phyloP scores from a whole-genome alignment of 2,329 filamentous ascomycete genomes.

The Fusarium multiceps region DNA sequence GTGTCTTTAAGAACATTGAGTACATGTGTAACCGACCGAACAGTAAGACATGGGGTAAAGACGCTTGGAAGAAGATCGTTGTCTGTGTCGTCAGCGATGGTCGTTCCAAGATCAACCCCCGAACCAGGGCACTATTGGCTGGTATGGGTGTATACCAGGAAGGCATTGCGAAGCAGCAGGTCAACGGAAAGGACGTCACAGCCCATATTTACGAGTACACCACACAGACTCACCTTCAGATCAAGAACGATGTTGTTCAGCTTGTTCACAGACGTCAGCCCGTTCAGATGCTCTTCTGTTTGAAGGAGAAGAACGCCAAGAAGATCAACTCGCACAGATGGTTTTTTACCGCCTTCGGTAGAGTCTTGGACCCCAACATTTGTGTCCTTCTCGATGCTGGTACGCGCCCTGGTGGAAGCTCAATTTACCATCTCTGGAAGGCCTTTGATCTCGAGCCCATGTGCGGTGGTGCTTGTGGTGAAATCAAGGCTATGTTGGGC shows the following conservation, averaged over 20 bases:
- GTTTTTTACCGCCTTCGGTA: constrained; percentile 98
- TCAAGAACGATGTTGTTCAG: constrained; percentile 90
- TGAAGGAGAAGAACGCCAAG: constrained; percentile 99
- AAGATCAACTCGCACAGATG: constrained; percentile 99
- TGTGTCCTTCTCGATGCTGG: constrained; percentile 96
- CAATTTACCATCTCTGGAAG: constrained; percentile 98
- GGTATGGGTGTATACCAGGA: constrained; percentile 98
- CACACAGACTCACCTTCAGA: constrained; percentile 83
- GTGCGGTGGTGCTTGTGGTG: constrained; percentile 96
- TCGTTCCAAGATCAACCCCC: constrained; percentile 93
- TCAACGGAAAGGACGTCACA: constrained; percentile 95
- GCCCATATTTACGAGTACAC: constrained; percentile 98
- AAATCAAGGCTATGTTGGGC: constrained; percentile 98
- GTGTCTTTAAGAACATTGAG: constrained; percentile 98
- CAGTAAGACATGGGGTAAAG: constrained; percentile 98
- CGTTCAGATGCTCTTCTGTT: constrained; percentile 95
- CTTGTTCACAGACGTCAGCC: constrained; percentile 88
- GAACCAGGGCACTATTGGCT: constrained; percentile 88
- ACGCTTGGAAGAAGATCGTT: constrained; percentile 99
- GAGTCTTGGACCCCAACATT: constrained; percentile 92
- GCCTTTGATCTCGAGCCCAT: constrained; percentile 97
- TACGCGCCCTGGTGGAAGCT: constrained; percentile 92
- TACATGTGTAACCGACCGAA: constrained; percentile 95
- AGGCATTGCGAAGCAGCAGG: constrained; percentile 97
- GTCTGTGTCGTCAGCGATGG: constrained; percentile 98